A percentile compares a stretch with the other conserved stretches of the same genome.
phyloP scores from a whole-genome alignment of 2,329 filamentous ascomycete genomes.

The Talaromyces rugulosus region DNA sequence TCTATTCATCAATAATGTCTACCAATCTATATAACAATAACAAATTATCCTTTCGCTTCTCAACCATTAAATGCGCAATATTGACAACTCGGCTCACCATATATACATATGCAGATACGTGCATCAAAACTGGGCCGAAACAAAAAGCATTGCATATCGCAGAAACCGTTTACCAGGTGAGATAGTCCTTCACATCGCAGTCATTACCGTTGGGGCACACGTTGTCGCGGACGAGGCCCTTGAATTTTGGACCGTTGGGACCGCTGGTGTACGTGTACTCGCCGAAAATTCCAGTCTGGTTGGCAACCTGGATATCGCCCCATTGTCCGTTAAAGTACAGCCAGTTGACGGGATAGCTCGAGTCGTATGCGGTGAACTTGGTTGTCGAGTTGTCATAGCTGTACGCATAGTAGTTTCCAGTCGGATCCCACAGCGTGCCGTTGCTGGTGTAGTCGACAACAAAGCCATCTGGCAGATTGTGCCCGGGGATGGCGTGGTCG shows the following conservation, averaged over 20 bases:
- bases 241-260: conserved; percentile 59
- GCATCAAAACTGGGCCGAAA: background rate
- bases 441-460: conserved; percentile 53
- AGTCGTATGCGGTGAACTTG: conserved; percentile 47
- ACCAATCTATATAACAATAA: background rate
- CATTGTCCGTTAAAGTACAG: conserved; percentile 56
- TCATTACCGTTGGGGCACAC: conserved; percentile 46
- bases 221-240: conserved; percentile 52
- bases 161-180: background rate
- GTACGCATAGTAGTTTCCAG: conserved; percentile 53
- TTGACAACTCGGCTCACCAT: background rate
- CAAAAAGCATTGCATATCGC: background rate
- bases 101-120: background rate
- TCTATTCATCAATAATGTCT: background rate
- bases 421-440: conserved; percentile 59
- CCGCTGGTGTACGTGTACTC: conserved; percentile 55
- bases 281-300: conserved; percentile 44
- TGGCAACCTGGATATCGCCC: conserved; percentile 59
- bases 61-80: background rate
- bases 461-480: conserved; percentile 53
- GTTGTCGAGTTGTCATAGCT: conserved; percentile 39
- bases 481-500: conserved; percentile 59
- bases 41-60: background rate
- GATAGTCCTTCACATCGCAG: conserved; percentile 6
- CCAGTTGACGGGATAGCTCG: conserved; percentile 48